A percentile compares a stretch with the other conserved stretches of the same genome.
phyloP scores from a whole-genome alignment of 2,329 filamentous ascomycete genomes.

The Ophiostoma sp. region DNA sequence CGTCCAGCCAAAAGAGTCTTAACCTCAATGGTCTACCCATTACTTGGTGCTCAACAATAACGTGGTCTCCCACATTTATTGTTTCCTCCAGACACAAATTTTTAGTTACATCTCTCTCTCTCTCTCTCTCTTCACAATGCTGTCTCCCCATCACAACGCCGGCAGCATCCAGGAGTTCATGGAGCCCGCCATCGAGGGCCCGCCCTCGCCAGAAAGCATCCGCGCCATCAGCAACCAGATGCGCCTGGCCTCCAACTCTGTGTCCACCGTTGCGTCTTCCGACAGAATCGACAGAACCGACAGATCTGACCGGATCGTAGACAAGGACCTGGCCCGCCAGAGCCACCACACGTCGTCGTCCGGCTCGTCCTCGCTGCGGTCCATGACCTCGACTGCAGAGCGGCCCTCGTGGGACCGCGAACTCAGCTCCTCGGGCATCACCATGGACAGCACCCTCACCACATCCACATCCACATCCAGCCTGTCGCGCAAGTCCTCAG shows the following conservation, averaged over 20 bases:
- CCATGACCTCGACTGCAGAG: conserved; percentile 39
- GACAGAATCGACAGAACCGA: too few species aligned
- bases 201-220: conserved; percentile 56
- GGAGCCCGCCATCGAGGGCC: conserved; percentile 55
- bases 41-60: not conserved
- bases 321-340: conserved; percentile 38
- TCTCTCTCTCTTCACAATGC: conserved; percentile 3
- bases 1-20: not conserved
- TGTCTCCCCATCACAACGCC: conserved; percentile 17
- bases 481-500: conserved; percentile 53
- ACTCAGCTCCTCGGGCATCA: conserved; percentile 31
- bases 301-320: conserved; percentile 19
- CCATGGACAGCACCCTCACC: conserved; percentile 36
- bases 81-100: not conserved
- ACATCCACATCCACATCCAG: conserved; percentile 22
- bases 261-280: conserved; percentile 39
- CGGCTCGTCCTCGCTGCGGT: conserved; percentile 51
- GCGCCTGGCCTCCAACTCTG: conserved; percentile 35
- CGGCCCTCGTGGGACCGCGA: conserved; percentile 52
- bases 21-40: conserved; percentile 4
- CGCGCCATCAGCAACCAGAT: conserved; percentile 56
- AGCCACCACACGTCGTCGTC: conserved; percentile 50
- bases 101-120: not conserved
- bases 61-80: not conserved
- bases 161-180: conserved; percentile 42